Conservation (phyloP, 495 filamentous ascomycete species). For the Penicillium mononematosum region DNA sequence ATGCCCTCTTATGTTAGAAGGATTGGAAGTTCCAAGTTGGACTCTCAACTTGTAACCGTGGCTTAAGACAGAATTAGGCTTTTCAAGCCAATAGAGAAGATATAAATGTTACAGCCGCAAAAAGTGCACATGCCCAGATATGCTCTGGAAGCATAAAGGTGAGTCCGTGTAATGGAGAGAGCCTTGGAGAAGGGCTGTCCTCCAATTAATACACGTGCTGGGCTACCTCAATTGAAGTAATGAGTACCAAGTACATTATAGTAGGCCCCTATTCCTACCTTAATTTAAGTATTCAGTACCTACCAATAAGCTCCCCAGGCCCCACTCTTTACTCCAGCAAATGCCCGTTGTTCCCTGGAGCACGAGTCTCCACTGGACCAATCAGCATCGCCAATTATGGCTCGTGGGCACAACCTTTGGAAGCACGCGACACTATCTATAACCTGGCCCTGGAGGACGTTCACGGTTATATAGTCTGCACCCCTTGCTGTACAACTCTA, state of each 20-base stretch:
- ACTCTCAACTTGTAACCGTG: no score
- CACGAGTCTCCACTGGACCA: constrained; percentile 29
- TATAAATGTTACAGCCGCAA: background rate
- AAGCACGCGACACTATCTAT: constrained; percentile 48
- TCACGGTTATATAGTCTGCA: constrained; percentile 12
- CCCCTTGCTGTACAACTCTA: constrained; percentile 12
- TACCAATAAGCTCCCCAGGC: constrained; percentile 24
- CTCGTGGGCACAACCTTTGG: constrained; percentile 35
- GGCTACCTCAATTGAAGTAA: constrained; percentile 18
- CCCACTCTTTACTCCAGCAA: constrained; percentile 20
- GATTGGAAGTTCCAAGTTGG: no score
- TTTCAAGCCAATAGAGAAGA: background rate
- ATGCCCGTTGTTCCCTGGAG: constrained; percentile 24
- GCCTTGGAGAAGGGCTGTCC: background rate
- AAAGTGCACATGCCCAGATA: background rate
- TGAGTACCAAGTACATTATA: constrained; percentile 10
- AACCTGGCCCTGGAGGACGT: constrained; percentile 1
- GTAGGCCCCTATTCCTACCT: background rate
- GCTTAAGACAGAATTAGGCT: no score
- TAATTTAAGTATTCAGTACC: constrained; percentile 7
- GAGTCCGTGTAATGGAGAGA: background rate
- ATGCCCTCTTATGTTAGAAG: no score
- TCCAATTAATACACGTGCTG: constrained; percentile 32
- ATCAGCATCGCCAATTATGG: constrained; percentile 26
- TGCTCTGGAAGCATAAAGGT: background rate